Evolutionary conservation across 73 alveolate genomes (phyloP).

Genomic region (Paramecium caudatum): DNA sequence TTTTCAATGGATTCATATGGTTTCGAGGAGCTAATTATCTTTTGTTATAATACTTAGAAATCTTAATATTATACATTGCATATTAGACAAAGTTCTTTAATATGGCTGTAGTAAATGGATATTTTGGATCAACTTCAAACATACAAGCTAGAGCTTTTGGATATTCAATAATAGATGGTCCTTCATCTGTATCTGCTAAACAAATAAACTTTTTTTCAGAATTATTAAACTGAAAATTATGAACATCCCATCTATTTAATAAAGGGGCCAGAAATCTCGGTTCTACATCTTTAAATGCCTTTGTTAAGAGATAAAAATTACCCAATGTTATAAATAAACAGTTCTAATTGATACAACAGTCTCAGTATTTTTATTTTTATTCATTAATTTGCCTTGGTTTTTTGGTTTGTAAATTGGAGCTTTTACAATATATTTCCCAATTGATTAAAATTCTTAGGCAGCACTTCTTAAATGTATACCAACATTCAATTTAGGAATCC

Average conservation of each 20-base stretch:
- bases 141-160: slow-evolving; percentile 55
- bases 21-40: slow-evolving; percentile 41
- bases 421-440: slow-evolving; percentile 69
- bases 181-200: slow-evolving; percentile 65
- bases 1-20: slow-evolving; percentile 50
- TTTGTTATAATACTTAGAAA: neutral
- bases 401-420: slow-evolving; percentile 56
- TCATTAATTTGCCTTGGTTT: neutral
- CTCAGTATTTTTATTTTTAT: slow-evolving; percentile 60
- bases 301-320: neutral
- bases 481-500: slow-evolving; percentile 95
- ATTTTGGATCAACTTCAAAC: slow-evolving; percentile 63
- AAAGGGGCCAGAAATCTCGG: slow-evolving; percentile 49
- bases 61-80: slow-evolving; percentile 56
- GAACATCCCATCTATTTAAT: slow-evolving; percentile 66
- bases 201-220: slow-evolving; percentile 17
- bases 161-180: slow-evolving; percentile 67
- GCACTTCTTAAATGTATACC: slow-evolving; percentile 91
- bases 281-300: slow-evolving; percentile 66
- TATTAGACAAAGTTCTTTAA: slow-evolving; percentile 35
- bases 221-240: slow-evolving; percentile 57
- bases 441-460: slow-evolving; percentile 76
- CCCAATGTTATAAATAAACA: slow-evolving; percentile 62
- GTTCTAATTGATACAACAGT: slow-evolving; percentile 12
- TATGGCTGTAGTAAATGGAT: neutral